Conservation (phyloP, 371 early-diverging fungal species). For the Capniomyces stellatus region DNA sequence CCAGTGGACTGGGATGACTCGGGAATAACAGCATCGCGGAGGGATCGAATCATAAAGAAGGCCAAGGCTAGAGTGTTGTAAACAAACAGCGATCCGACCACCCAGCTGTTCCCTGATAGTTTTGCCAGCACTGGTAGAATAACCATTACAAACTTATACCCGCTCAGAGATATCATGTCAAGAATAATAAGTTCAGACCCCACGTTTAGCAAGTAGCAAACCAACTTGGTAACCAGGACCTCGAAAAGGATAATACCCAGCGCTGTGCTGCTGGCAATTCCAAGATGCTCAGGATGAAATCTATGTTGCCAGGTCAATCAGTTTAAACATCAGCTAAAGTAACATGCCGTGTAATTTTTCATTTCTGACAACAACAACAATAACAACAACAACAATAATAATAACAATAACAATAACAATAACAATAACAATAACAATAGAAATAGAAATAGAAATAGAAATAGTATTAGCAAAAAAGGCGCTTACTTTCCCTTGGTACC, state of each 20-base stretch:
- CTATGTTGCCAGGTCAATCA: background rate
- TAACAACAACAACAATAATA: too few species aligned
- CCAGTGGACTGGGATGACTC: constrained; percentile 53
- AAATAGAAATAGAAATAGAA: too few species aligned
- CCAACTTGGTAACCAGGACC: constrained; percentile 60
- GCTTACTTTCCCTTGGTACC: constrained; percentile 35
- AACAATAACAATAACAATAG: too few species aligned
- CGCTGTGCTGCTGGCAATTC: constrained; percentile 71
- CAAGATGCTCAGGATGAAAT: constrained; percentile 68
- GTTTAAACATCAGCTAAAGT: background rate
- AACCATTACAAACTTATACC: constrained; percentile 90
- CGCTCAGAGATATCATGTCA: constrained; percentile 78
- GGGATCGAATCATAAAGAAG: constrained; percentile 71
- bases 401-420: too few species aligned
- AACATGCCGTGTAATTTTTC: too few species aligned
- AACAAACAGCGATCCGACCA: constrained; percentile 41
- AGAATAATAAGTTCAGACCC: constrained; percentile 66
- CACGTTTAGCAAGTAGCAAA: constrained; percentile 79
- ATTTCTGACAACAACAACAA: too few species aligned
- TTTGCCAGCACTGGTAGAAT: constrained; percentile 25
- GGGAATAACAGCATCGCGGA: constrained; percentile 77
- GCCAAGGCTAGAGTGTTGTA: constrained; percentile 65
- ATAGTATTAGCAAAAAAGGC: too few species aligned
- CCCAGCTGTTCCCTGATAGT: constrained; percentile 22
- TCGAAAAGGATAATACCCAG: constrained; percentile 66